Evolutionary conservation across 2,329 filamentous ascomycete species (phyloP).

Genomic region (Sclerotiophoma versabilis): DNA sequence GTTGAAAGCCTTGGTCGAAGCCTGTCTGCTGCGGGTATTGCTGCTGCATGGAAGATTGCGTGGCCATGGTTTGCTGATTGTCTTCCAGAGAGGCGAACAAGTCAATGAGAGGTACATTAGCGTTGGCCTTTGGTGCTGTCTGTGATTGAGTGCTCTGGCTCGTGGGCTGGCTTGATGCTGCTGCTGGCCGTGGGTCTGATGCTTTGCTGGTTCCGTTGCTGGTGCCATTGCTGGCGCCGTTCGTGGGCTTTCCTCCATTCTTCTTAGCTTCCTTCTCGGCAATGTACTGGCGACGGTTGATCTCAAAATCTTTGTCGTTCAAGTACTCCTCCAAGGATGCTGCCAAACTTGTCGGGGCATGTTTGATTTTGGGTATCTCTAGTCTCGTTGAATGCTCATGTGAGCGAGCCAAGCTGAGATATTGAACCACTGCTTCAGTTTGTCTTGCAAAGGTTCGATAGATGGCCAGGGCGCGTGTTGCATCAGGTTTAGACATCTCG

Average conservation of each 20-base stretch:
- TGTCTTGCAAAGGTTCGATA: conserved; percentile 92
- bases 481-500: conserved; percentile 94
- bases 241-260: conserved; percentile 52
- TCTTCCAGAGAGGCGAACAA: conserved; percentile 44
- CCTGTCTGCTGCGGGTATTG: conserved; percentile 43
- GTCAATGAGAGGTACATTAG: conserved; percentile 44
- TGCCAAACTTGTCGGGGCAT: conserved; percentile 90
- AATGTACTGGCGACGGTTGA: conserved; percentile 89
- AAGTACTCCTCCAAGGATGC: conserved; percentile 93
- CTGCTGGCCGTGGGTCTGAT: conserved; percentile 41
- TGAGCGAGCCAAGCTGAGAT: conserved; percentile 83
- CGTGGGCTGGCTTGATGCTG: conserved; percentile 34
- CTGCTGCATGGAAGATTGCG: conserved; percentile 44
- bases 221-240: conserved; percentile 33
- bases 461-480: conserved; percentile 87
- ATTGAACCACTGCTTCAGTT: conserved; percentile 91
- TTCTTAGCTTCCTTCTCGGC: conserved; percentile 81
- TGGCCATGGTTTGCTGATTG: conserved; percentile 47
- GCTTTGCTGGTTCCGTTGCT: conserved; percentile 45
- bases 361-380: conserved; percentile 95
- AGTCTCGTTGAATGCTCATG: conserved; percentile 92
- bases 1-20: conserved; percentile 30
- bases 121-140: conserved; percentile 23
- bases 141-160: conserved; percentile 32
- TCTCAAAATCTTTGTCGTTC: conserved; percentile 92